These are phyloP conservation scores for Cercis canadensis DNA, from an alignment of 306 rosid species.

Conservation along the genomic window DNA sequence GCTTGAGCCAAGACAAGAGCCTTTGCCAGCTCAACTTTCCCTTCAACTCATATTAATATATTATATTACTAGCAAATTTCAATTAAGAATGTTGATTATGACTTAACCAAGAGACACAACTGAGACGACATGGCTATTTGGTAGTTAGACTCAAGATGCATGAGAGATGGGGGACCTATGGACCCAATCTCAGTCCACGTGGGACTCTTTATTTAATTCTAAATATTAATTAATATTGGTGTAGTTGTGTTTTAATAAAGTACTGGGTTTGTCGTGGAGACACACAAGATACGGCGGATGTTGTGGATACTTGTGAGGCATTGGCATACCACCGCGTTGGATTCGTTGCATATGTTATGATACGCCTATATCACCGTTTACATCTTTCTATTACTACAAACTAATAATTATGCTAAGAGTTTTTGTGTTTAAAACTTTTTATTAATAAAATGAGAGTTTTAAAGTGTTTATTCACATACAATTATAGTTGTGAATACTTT, in stretches of 20 bases:
- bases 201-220: neutral
- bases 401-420: too few relatives aligned
- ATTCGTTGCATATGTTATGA: too few relatives aligned
- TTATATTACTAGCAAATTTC: neutral
- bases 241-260: neutral
- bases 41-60: too few relatives aligned
- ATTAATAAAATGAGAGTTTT: too few relatives aligned
- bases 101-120: neutral
- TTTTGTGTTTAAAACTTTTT: too few relatives aligned
- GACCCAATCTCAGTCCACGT: conserved; percentile 43
- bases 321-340: conserved; percentile 55
- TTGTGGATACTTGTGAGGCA: conserved; percentile 49
- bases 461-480: too few relatives aligned
- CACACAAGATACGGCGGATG: conserved; percentile 59
- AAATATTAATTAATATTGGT: neutral
- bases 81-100: neutral
- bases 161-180: neutral
- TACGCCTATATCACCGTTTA: neutral
- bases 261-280: conserved; percentile 33
- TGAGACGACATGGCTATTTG: neutral
- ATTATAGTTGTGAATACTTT: too few relatives aligned
- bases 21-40: conserved; percentile 37
- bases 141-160: neutral
- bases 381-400: neutral
- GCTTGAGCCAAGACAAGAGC: conserved; percentile 16